These are phyloP conservation scores for Colletotrichum sp. DNA, from an alignment of 2,329 filamentous ascomycete species.

Conservation along the genomic window DNA sequence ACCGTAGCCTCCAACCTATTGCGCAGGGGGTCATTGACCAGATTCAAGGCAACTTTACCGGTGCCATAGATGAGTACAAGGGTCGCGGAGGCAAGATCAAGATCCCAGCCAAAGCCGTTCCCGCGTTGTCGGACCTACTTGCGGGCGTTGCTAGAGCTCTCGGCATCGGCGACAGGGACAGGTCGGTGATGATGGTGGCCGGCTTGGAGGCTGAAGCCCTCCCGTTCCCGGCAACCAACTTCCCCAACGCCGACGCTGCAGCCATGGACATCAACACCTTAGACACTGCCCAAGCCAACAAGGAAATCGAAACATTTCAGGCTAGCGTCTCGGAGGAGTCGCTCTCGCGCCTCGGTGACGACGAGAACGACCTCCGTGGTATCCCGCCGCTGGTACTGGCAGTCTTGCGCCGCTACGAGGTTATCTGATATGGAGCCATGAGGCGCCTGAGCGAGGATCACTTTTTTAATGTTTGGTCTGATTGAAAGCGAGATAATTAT, in stretches of 20 bases:
- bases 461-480: not conserved
- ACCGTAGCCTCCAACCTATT: not conserved
- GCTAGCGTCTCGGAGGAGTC: not conserved
- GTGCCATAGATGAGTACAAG: not conserved
- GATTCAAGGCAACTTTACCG: conserved; percentile 1
- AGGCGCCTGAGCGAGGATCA: not conserved
- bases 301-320: not conserved
- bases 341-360: not conserved
- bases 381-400: conserved; percentile 4
- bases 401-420: not conserved
- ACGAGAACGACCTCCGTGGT: conserved; percentile 12
- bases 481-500: not conserved
- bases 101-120: conserved; percentile 12
- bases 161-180: not conserved
- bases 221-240: not conserved
- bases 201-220: not conserved
- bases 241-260: not conserved
- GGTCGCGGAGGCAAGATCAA: conserved; percentile 17
- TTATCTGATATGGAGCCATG: not conserved
- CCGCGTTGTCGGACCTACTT: conserved; percentile 1
- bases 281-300: not conserved
- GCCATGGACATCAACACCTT: not conserved
- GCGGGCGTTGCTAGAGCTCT: conserved; percentile 5
- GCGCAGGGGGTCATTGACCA: not conserved
- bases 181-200: not conserved